Evolutionary conservation across 164 flowering plant genomes (phyloP).

Genomic region (Nelumbo lutea): DNA sequence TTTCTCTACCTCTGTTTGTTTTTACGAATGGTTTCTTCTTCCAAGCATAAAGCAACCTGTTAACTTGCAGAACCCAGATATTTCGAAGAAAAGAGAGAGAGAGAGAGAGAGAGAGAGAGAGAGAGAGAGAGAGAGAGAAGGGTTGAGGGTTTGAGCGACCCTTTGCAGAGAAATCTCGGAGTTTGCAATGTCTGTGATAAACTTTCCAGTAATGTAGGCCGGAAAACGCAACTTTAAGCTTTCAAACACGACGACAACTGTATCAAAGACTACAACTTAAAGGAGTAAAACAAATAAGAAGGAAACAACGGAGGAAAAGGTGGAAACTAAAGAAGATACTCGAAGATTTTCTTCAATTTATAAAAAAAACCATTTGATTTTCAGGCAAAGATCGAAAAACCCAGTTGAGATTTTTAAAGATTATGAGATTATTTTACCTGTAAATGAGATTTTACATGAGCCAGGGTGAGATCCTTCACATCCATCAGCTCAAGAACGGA

Average conservation of each 20-base stretch:
- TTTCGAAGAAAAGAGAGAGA: slow-evolving; percentile 23
- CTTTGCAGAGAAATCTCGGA: slow-evolving; percentile 40
- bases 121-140: slow-evolving; percentile 21
- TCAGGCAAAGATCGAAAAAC: slow-evolving; percentile 10
- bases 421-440: slow-evolving; percentile 51
- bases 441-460: slow-evolving; percentile 96
- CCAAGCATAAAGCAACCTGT: slow-evolving; percentile 53
- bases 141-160: slow-evolving; percentile 28
- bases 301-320: neutral
- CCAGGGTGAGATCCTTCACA: slow-evolving; percentile 97
- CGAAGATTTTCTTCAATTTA: slow-evolving; percentile 1
- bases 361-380: neutral
- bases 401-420: slow-evolving; percentile 10
- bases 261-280: neutral
- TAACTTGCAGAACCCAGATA: slow-evolving; percentile 51
- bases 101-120: no score
- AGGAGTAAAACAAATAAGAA: slow-evolving; percentile 1
- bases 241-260: slow-evolving; percentile 1
- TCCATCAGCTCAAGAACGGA: slow-evolving; percentile 99
- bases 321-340: neutral
- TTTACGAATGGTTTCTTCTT: slow-evolving; percentile 32
- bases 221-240: slow-evolving; percentile 14
- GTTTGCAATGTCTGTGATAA: slow-evolving; percentile 34
- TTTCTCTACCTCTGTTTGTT: slow-evolving; percentile 17
- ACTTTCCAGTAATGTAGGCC: slow-evolving; percentile 17